Evolutionary conservation across 2,329 filamentous ascomycete genomes (phyloP).

Genomic region (Penicillium hordei): DNA sequence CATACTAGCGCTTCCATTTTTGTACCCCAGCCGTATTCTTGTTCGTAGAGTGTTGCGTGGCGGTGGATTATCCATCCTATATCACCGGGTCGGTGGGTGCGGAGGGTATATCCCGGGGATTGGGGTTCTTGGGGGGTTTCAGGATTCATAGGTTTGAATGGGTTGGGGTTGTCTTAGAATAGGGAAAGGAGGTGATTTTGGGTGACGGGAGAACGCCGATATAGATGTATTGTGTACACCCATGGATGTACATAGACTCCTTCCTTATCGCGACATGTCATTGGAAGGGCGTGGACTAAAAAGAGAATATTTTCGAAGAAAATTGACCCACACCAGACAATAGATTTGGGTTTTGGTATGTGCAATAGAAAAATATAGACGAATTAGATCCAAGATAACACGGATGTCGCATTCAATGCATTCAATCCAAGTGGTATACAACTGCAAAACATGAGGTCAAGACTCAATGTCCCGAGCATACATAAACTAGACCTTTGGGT

Average conservation of each 20-base stretch:
- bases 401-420: neutral
- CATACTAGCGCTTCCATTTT: slow-evolving; percentile 17
- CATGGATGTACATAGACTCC: too few relatives aligned
- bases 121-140: neutral
- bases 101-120: slow-evolving; percentile 6
- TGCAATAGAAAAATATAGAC: neutral
- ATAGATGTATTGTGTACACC: neutral
- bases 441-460: neutral
- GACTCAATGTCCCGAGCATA: neutral
- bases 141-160: neutral
- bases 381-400: neutral
- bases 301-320: neutral
- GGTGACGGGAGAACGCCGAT: neutral
- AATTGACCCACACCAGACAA: neutral
- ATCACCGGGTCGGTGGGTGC: slow-evolving; percentile 17
- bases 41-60: slow-evolving; percentile 18
- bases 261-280: neutral
- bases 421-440: slow-evolving; percentile 7
- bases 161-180: neutral
- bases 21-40: slow-evolving; percentile 17
- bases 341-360: neutral
- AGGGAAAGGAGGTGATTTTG: neutral
- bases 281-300: slow-evolving; percentile 1
- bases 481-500: neutral
- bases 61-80: slow-evolving; percentile 22